These are phyloP conservation scores for Aspergillus conjunctus DNA, from an alignment of 495 filamentous ascomycete genomes.

Conservation along the genomic window DNA sequence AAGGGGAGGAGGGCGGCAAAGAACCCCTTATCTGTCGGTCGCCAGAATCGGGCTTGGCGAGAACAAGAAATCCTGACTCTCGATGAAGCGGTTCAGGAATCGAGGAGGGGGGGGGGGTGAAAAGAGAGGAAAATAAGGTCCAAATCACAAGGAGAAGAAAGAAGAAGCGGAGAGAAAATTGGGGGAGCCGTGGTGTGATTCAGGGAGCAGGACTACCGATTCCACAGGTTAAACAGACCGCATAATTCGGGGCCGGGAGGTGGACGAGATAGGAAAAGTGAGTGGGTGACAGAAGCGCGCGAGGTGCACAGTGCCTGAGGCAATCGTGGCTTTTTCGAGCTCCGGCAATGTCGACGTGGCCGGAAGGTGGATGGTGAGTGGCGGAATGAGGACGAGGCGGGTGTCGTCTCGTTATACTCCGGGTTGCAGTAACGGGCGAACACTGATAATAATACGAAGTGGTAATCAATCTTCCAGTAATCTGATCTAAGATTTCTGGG, in stretches of 20 bases:
- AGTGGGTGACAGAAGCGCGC: slow-evolving; percentile 10
- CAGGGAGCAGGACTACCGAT: slow-evolving; percentile 19
- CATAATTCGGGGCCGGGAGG: slow-evolving; percentile 22
- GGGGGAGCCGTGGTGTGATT: slow-evolving; percentile 33
- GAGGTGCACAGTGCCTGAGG: slow-evolving; percentile 7
- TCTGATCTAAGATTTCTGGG: slow-evolving; percentile 9
- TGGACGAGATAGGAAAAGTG: slow-evolving; percentile 14
- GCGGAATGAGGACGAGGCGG: neutral
- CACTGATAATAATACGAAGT: neutral
- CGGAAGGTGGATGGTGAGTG: slow-evolving; percentile 12
- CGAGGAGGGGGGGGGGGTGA: slow-evolving; percentile 10
- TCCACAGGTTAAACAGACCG: slow-evolving; percentile 19
- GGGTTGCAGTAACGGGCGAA: neutral
- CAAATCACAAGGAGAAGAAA: slow-evolving; percentile 23
- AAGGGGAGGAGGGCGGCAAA: slow-evolving; percentile 18
- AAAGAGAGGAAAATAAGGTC: slow-evolving; percentile 24
- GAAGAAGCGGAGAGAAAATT: slow-evolving; percentile 20
- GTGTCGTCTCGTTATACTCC: neutral
- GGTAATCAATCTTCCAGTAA: too few relatives aligned
- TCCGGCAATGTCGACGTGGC: slow-evolving; percentile 2
- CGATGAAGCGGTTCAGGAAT: slow-evolving; percentile 6
- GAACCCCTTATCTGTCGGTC: slow-evolving; percentile 12
- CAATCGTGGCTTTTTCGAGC: slow-evolving; percentile 20
- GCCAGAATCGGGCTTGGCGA: slow-evolving; percentile 13
- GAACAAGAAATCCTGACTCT: neutral